Evolutionary conservation across 768 basidiomycete species (phyloP).

Genomic region (Cystobasidiopsis lactophilus): DNA sequence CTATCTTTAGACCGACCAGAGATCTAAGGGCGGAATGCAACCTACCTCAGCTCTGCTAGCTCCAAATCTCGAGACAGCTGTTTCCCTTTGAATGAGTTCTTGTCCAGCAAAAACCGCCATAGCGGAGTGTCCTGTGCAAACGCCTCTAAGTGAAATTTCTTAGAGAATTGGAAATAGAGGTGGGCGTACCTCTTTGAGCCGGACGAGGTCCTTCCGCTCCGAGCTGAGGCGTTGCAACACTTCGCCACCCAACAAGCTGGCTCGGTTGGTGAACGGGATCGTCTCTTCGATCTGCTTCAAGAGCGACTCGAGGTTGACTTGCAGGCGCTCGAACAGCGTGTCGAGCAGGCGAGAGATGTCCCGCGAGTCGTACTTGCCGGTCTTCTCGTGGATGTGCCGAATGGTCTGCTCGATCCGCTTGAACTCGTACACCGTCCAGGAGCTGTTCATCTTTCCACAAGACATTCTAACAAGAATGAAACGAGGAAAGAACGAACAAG

Average conservation of each 20-base stretch:
- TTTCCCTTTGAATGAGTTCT: conserved; percentile 8
- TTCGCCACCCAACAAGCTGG: conserved; percentile 11
- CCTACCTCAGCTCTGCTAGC: neutral
- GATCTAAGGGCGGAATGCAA: too few relatives aligned
- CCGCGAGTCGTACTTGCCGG: neutral
- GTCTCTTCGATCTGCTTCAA: conserved; percentile 17
- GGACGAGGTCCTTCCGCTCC: neutral
- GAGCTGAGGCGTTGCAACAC: conserved; percentile 10
- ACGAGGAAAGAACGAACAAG: too few relatives aligned
- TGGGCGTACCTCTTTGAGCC: neutral
- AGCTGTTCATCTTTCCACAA: neutral
- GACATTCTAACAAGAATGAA: conserved; percentile 11
- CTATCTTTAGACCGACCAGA: too few relatives aligned
- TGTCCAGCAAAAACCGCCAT: conserved; percentile 11
- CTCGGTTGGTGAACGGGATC: conserved; percentile 15
- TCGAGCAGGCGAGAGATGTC: conserved; percentile 13
- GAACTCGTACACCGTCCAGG: conserved; percentile 10
- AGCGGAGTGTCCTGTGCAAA: conserved; percentile 6
- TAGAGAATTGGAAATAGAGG: neutral
- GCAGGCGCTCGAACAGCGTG: conserved; percentile 15
- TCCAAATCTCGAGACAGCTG: conserved; percentile 15
- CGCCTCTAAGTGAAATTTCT: too few relatives aligned
- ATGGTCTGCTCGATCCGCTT: conserved; percentile 15
- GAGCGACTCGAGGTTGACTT: conserved; percentile 12
- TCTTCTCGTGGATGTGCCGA: neutral